phyloP scores from a whole-genome alignment of 176 grass and related monocot species.

The Oryza glaberrima region DNA sequence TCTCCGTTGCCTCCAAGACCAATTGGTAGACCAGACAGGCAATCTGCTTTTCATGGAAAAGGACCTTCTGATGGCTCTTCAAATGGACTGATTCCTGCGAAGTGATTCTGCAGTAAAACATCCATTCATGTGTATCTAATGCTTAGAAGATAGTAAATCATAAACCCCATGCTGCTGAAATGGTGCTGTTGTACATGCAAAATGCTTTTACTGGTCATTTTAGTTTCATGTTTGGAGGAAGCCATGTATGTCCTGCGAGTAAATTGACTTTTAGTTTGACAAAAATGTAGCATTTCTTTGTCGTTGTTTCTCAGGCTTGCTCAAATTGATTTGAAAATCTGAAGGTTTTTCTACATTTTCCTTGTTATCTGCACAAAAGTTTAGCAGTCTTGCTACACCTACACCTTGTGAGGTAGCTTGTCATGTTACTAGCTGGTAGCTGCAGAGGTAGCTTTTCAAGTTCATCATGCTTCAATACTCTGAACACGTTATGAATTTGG shows the following conservation, averaged over 20 bases:
- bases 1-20: constrained; percentile 36
- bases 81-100: constrained; percentile 42
- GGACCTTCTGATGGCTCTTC: constrained; percentile 27
- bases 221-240: constrained; percentile 33
- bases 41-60: constrained; percentile 71
- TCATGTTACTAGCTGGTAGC: too few species aligned
- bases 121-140: constrained; percentile 42
- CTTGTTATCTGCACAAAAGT: too few species aligned
- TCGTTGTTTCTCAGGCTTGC: neutral
- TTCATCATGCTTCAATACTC: too few species aligned
- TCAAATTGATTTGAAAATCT: neutral
- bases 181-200: constrained; percentile 16
- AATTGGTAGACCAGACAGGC: constrained; percentile 47
- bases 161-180: constrained; percentile 38
- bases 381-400: too few species aligned
- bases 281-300: neutral
- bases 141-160: constrained; percentile 45
- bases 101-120: constrained; percentile 23
- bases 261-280: constrained; percentile 39
- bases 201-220: constrained; percentile 34
- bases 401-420: too few species aligned
- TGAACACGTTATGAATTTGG: too few species aligned
- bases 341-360: too few species aligned
- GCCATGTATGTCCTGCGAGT: neutral
- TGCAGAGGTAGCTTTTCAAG: too few species aligned